A percentile compares a stretch with the other conserved stretches of the same genome.
These are phyloP conservation scores for Alternaria infectoria DNA, from an alignment of 2,329 filamentous ascomycete species.

Conservation along the genomic window DNA sequence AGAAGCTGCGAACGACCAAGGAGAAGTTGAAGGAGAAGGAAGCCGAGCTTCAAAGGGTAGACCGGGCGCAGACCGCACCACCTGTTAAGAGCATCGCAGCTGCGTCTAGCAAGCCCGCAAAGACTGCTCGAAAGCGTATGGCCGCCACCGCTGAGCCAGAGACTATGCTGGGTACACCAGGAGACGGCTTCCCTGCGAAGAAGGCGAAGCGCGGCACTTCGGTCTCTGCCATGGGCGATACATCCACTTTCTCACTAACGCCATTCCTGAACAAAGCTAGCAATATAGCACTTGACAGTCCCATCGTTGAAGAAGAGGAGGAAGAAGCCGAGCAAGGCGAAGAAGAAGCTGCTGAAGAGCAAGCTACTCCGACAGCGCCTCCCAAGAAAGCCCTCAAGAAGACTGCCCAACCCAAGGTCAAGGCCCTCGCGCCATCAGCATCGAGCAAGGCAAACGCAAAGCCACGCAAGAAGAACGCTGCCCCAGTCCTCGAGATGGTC, in stretches of 20 bases:
- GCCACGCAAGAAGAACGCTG: slow-evolving; percentile 47
- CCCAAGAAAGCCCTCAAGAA: slow-evolving; percentile 40
- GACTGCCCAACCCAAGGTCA: slow-evolving; percentile 41
- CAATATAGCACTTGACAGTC: slow-evolving; percentile 58
- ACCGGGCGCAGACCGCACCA: slow-evolving; percentile 51
- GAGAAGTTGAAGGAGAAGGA: slow-evolving; percentile 74
- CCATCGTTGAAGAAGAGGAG: slow-evolving; percentile 45
- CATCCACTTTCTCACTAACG: slow-evolving; percentile 92
- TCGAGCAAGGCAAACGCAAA: slow-evolving; percentile 55
- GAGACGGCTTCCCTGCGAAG: slow-evolving; percentile 55
- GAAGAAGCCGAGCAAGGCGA: slow-evolving; percentile 31
- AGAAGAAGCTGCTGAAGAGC: slow-evolving; percentile 31
- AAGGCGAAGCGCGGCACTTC: slow-evolving; percentile 59
- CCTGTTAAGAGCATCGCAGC: slow-evolving; percentile 38
- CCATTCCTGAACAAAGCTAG: slow-evolving; percentile 84
- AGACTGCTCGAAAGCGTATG: slow-evolving; percentile 51
- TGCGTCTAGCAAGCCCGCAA: slow-evolving; percentile 44
- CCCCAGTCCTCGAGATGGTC: slow-evolving; percentile 52
- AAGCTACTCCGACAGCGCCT: slow-evolving; percentile 38
- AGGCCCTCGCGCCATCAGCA: slow-evolving; percentile 53
- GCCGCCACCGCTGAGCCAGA: slow-evolving; percentile 55
- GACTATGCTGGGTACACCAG: slow-evolving; percentile 57
- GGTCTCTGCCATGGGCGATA: slow-evolving; percentile 72
- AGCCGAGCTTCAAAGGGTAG: slow-evolving; percentile 54
- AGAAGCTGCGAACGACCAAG: slow-evolving; percentile 72